Evolutionary conservation across 2,329 filamentous ascomycete genomes (phyloP), one percentile per base, ranked within the genome.

Genomic region (Rutstroemia sp.): DNA sequence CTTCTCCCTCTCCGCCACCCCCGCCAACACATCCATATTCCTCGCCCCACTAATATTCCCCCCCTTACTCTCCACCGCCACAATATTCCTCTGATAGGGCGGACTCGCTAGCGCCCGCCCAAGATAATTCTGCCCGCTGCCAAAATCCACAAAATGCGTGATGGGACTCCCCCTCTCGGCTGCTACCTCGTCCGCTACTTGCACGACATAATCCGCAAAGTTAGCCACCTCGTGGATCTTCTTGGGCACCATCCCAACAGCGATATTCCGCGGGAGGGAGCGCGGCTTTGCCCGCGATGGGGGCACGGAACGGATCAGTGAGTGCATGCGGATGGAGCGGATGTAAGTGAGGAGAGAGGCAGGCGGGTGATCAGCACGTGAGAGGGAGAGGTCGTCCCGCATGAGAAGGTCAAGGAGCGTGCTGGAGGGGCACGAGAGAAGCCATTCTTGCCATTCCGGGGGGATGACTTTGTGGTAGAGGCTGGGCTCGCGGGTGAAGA

Each of bases 61-160:
- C 65, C 89, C 85, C 60, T 86, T 84, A 57, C 90, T 88, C 72
- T 99, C 94, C 37, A 99, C 90, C 1, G 92, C 94, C 54, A 97
- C 84, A 45, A 97, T 87, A 62, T 91, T 83, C 65, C 86, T 84
- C 66, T 92, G 89, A 73, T 95, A 96, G 0, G 92, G 91, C 54
- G 85, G 78, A 60, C 87, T 90, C 14, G 92, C 92, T 57, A 99
- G 76, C 1, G 89, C 88, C 47, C 94, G 81, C 0, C 94, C 92
- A 3, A 99, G 83, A 67, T 99, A 99, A 68, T 96, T 97, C 70
- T 97, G 92, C 0, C 94, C 94, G 53, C 91, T 96, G 27, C 94
- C 94, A 71, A 97, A 96, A 72, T 99, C 94, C 49, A 97, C 86
- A 57, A 96, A 84, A 73, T 97, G 92, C 0, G 90, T 89, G 58